These are phyloP conservation scores for Talaromyces sp. DNA, from an alignment of 2,329 filamentous ascomycete species.

Conservation along the genomic window DNA sequence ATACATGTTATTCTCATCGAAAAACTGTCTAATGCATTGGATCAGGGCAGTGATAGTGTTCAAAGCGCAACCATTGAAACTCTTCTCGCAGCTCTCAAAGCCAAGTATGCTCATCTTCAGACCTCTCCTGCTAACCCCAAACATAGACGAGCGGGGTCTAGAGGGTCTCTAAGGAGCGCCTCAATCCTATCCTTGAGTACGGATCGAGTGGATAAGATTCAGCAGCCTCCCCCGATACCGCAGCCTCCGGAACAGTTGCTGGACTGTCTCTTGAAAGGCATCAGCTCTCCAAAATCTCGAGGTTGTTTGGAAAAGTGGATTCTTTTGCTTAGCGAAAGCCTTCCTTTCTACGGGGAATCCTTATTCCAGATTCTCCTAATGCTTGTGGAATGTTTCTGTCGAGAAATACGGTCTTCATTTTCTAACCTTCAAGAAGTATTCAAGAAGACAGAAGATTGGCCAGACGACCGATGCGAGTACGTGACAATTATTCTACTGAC, in stretches of 20 bases:
- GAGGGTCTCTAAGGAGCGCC: constrained; percentile 34
- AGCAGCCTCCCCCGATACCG: constrained; percentile 26
- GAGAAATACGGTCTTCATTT: constrained; percentile 69
- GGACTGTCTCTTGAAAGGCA: constrained; percentile 75
- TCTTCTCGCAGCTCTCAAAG: constrained; percentile 67
- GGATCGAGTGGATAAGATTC: constrained; percentile 37
- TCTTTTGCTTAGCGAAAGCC: constrained; percentile 71
- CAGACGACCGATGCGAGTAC: constrained; percentile 53
- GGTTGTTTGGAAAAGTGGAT: constrained; percentile 89
- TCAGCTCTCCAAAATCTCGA: constrained; percentile 68
- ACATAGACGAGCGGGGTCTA: constrained; percentile 33
- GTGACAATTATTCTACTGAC: constrained; percentile 73
- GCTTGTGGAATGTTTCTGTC: constrained; percentile 82
- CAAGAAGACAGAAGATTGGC: constrained; percentile 35
- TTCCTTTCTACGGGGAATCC: constrained; percentile 75
- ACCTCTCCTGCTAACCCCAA: constrained; percentile 25
- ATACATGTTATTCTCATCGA: constrained; percentile 68
- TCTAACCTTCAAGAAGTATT: constrained; percentile 54
- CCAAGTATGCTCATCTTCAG: constrained; percentile 42
- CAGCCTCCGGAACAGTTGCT: constrained; percentile 61
- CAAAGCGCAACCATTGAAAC: constrained; percentile 75
- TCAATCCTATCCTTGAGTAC: constrained; percentile 42
- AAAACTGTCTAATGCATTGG: constrained; percentile 57
- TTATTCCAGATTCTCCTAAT: constrained; percentile 90
- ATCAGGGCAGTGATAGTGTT: constrained; percentile 60